These are phyloP conservation scores for Kwoniella dendrophila DNA, from an alignment of 768 basidiomycete species.

Conservation along the genomic window DNA sequence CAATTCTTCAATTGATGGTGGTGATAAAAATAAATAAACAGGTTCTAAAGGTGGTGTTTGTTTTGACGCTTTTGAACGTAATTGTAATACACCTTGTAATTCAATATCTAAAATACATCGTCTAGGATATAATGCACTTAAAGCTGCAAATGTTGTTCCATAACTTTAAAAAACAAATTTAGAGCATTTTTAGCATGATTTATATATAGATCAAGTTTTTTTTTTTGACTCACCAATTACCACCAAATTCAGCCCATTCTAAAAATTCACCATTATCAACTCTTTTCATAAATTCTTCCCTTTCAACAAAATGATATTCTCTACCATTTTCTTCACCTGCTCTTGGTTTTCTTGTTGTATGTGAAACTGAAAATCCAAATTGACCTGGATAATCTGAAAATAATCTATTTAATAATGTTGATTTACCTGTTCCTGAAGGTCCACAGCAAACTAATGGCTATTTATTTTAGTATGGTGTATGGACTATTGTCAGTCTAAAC, in stretches of 20 bases:
- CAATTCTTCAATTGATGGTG: constrained; percentile 75
- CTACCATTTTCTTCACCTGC: constrained; percentile 78
- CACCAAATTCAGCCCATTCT: constrained; percentile 90
- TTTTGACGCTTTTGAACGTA: constrained; percentile 67
- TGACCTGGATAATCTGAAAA: constrained; percentile 77
- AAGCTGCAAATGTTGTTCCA: constrained; percentile 82
- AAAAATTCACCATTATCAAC: constrained; percentile 77
- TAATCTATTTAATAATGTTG: constrained; percentile 79
- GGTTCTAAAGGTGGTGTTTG: constrained; percentile 66
- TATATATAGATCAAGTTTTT: neutral
- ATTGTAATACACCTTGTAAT: constrained; percentile 91
- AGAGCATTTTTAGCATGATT: neutral
- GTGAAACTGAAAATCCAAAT: constrained; percentile 93
- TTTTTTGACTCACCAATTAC: constrained; percentile 62
- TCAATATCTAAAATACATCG: constrained; percentile 96
- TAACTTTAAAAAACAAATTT: constrained; percentile 59
- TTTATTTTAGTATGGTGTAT: neutral
- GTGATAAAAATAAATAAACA: constrained; percentile 87
- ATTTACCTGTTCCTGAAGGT: constrained; percentile 92
- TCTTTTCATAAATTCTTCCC: constrained; percentile 71
- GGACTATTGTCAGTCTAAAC: neutral
- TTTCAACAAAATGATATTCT: constrained; percentile 82
- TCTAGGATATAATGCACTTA: constrained; percentile 70
- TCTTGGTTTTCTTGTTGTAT: constrained; percentile 85
- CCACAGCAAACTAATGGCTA: constrained; percentile 84